phyloP scores from a whole-genome alignment of 176 grass and related monocot species.

The Phoenix roebelenii region DNA sequence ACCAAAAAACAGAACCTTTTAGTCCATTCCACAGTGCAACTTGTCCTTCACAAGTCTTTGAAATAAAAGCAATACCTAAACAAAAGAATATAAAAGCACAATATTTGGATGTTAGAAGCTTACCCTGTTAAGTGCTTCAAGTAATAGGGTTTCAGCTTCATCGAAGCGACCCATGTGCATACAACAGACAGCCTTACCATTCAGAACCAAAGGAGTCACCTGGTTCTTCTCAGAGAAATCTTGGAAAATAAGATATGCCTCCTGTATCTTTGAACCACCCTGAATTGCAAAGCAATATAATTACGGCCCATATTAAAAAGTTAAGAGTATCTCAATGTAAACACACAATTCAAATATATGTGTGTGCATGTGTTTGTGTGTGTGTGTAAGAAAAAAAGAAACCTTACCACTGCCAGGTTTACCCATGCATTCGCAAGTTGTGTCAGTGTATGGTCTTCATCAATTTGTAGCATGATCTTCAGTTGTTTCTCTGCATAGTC shows the following conservation, averaged over 20 bases:
- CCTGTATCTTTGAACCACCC: slow-evolving; percentile 88
- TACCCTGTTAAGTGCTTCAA: slow-evolving; percentile 98
- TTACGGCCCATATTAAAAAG: background rate
- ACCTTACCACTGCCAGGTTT: slow-evolving; percentile 62
- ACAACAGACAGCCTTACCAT: slow-evolving; percentile 92
- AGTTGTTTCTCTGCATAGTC: slow-evolving; percentile 82
- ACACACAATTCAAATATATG: no score
- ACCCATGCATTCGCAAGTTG: slow-evolving; percentile 91
- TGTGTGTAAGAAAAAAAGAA: background rate
- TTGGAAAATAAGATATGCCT: slow-evolving; percentile 94
- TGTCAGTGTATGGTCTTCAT: slow-evolving; percentile 89
- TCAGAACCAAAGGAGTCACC: slow-evolving; percentile 81
- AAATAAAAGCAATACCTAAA: no score
- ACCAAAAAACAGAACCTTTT: background rate
- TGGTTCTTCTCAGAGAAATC: slow-evolving; percentile 96
- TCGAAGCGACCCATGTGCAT: slow-evolving; percentile 97
- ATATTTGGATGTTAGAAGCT: background rate
- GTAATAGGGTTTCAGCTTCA: slow-evolving; percentile 78
- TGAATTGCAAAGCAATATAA: slow-evolving; percentile 20
- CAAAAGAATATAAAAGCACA: background rate
- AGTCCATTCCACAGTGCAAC: no score
- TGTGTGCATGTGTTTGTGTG: no score
- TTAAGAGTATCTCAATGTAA: background rate
- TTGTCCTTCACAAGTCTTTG: no score
- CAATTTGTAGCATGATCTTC: slow-evolving; percentile 92